These are phyloP conservation scores for Talaromyces amestolkiae DNA, from an alignment of 2,329 filamentous ascomycete species.

Conservation along the genomic window DNA sequence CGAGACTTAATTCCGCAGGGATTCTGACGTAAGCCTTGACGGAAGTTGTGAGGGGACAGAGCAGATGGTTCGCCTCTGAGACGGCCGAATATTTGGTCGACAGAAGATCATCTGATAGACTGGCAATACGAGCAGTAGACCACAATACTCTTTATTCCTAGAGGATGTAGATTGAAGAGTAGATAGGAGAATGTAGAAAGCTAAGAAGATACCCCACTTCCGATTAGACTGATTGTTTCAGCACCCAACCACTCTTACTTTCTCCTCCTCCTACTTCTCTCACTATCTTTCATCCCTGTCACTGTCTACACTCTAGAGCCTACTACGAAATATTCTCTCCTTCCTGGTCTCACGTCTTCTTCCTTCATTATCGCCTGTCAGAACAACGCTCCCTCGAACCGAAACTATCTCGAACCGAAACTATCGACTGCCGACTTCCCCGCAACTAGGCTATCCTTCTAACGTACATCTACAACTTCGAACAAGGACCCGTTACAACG, in stretches of 20 bases:
- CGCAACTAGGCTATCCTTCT: not conserved
- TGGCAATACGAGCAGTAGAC: not conserved
- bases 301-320: not conserved
- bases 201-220: not conserved
- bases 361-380: not conserved
- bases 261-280: not conserved
- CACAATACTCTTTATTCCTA: not conserved
- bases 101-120: not conserved
- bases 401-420: not conserved
- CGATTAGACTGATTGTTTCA: conserved; percentile 6
- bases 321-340: not conserved
- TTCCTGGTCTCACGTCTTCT: not conserved
- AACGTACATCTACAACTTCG: not conserved
- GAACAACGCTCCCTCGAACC: not conserved
- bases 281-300: not conserved
- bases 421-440: not conserved
- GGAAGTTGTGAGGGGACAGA: not conserved
- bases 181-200: not conserved
- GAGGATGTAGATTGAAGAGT: not conserved
- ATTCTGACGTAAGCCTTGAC: conserved; percentile 11
- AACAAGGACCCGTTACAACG: not conserved
- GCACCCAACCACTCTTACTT: not conserved
- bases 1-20: not conserved
- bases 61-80: not conserved
- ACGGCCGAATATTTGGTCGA: not conserved